These are phyloP conservation scores for Colletotrichum higginsianum DNA, from an alignment of 2,329 filamentous ascomycete genomes.

Conservation along the genomic window DNA sequence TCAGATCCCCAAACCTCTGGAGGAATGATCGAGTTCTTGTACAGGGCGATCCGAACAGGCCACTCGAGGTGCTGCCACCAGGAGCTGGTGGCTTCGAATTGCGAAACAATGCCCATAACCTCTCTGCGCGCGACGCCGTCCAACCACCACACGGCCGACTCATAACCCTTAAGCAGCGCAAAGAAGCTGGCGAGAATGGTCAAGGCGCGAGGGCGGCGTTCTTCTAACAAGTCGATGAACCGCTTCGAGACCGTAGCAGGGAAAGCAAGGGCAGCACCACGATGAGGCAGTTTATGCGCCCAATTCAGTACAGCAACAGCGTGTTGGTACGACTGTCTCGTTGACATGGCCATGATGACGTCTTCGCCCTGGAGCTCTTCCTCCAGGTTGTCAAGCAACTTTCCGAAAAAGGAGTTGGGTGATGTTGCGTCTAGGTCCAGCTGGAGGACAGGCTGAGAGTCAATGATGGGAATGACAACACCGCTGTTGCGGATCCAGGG, in stretches of 20 bases:
- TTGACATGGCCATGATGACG: constrained; percentile 53
- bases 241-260: constrained; percentile 75
- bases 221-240: constrained; percentile 72
- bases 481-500: constrained; percentile 72
- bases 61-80: constrained; percentile 76
- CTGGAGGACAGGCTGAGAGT: constrained; percentile 74
- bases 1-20: constrained; percentile 71
- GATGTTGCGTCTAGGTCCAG: constrained; percentile 69
- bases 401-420: constrained; percentile 71
- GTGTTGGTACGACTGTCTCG: constrained; percentile 72
- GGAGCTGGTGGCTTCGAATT: constrained; percentile 71
- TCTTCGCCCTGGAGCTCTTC: constrained; percentile 62
- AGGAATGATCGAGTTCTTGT: constrained; percentile 68
- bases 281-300: constrained; percentile 73
- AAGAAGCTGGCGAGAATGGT: constrained; percentile 78
- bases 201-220: constrained; percentile 72
- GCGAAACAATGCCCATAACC: constrained; percentile 73
- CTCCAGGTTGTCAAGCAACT: constrained; percentile 71
- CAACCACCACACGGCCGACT: constrained; percentile 76
- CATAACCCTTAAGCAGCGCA: constrained; percentile 73
- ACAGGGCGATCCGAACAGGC: constrained; percentile 72
- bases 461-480: constrained; percentile 73
- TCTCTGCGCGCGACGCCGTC: constrained; percentile 76
- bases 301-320: constrained; percentile 77
- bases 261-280: constrained; percentile 72